phyloP scores from a whole-genome alignment of 208 protist species.

The Trypanosoma melophagium region DNA sequence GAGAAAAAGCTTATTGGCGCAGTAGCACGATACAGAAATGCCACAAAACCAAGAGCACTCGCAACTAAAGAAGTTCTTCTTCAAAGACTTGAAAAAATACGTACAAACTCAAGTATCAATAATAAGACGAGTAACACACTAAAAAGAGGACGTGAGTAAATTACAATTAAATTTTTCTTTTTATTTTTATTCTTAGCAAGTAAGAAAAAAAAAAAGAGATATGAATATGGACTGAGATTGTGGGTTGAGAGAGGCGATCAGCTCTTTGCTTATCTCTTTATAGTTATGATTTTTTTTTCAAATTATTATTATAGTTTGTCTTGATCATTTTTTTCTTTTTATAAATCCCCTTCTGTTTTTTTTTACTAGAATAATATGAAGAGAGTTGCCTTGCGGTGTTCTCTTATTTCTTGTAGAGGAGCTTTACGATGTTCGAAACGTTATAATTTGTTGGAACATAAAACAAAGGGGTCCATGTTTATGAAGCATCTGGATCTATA shows the following conservation, averaged over 20 bases:
- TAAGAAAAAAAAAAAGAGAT: constrained; percentile 12
- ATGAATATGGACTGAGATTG: neutral
- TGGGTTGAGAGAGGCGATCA: too few relatives aligned
- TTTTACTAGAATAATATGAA: constrained; percentile 15
- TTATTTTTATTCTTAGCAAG: neutral
- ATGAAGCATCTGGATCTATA: constrained; percentile 93
- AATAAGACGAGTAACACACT: neutral
- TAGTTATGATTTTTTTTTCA: constrained; percentile 10
- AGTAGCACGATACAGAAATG: constrained; percentile 58
- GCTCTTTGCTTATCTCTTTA: too few relatives aligned
- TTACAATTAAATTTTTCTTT: constrained; percentile 1
- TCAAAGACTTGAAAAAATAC: constrained; percentile 50
- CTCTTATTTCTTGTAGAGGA: neutral
- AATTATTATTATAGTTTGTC: constrained; percentile 3
- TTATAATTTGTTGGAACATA: constrained; percentile 71
- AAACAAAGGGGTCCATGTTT: constrained; percentile 79
- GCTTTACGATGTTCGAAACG: constrained; percentile 37
- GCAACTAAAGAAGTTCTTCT: constrained; percentile 63
- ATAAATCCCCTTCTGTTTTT: neutral
- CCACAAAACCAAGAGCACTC: constrained; percentile 52
- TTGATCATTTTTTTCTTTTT: constrained; percentile 2
- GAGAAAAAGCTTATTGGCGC: constrained; percentile 53
- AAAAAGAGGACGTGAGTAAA: constrained; percentile 27
- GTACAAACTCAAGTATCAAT: constrained; percentile 3
- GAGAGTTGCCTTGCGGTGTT: neutral